These are phyloP conservation scores for Rubia balearica DNA, from an alignment of 305 asterid genomes.

Conservation along the genomic window DNA sequence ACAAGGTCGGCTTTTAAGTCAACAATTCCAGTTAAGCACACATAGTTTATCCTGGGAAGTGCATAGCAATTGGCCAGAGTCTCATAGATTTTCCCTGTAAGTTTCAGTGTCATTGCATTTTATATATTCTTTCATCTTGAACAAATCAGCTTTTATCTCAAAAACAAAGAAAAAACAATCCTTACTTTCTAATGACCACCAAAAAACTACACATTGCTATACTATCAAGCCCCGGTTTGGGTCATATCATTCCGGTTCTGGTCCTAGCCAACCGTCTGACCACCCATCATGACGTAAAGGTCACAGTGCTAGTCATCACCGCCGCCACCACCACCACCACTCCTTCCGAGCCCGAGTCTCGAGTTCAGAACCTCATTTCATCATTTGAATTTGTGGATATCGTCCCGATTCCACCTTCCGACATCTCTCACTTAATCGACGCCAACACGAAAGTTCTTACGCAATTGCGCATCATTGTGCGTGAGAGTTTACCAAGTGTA, in stretches of 20 bases:
- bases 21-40: neutral
- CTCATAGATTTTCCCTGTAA: neutral
- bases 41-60: neutral
- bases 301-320: slow-evolving; percentile 34
- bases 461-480: slow-evolving; percentile 32
- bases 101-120: neutral
- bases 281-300: slow-evolving; percentile 34
- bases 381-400: slow-evolving; percentile 17
- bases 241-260: slow-evolving; percentile 51
- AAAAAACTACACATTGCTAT: slow-evolving; percentile 34
- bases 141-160: neutral
- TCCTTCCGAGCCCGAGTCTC: slow-evolving; percentile 23
- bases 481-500: slow-evolving; percentile 37
- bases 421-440: slow-evolving; percentile 35
- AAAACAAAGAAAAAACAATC: too few relatives aligned
- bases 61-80: neutral
- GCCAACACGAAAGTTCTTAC: slow-evolving; percentile 33
- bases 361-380: slow-evolving; percentile 22
- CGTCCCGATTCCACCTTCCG: slow-evolving; percentile 38
- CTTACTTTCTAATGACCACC: slow-evolving; percentile 4
- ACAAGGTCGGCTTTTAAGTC: too few relatives aligned
- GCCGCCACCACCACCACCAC: slow-evolving; percentile 5
- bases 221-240: slow-evolving; percentile 62
- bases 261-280: slow-evolving; percentile 54
- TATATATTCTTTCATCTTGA: neutral